Conservation (phyloP, 805 yeast genomes). For the Nakazawaea wickerhamii region DNA sequence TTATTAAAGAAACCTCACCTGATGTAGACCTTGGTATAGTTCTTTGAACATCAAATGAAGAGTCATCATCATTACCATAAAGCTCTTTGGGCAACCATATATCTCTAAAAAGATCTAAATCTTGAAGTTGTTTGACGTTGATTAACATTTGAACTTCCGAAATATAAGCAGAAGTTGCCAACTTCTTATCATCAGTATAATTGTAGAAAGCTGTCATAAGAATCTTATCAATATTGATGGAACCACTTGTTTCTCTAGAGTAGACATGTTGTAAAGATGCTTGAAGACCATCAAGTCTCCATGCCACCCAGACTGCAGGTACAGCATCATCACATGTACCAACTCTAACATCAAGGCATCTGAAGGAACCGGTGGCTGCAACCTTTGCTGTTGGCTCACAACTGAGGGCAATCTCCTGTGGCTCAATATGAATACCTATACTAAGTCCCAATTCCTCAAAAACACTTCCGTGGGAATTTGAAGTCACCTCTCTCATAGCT, state of each 20-base stretch:
- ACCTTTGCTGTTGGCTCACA: constrained; percentile 95
- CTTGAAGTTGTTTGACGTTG: constrained; percentile 82
- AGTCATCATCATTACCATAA: constrained; percentile 14
- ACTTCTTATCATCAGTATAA: constrained; percentile 33
- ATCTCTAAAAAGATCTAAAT: constrained; percentile 74
- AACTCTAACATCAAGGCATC: constrained; percentile 56
- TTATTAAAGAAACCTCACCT: constrained; percentile 53
- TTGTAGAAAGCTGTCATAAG: constrained; percentile 44
- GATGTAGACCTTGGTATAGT: constrained; percentile 40
- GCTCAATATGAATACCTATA: constrained; percentile 57
- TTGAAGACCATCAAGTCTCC: constrained; percentile 48
- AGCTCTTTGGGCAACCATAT: constrained; percentile 64
- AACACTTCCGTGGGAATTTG: constrained; percentile 27
- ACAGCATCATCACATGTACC: constrained; percentile 42
- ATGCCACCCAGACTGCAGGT: constrained; percentile 35
- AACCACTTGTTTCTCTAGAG: constrained; percentile 85
- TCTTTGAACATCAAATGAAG: constrained; percentile 13
- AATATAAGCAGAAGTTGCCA: constrained; percentile 47
- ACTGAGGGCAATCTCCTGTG: constrained; percentile 71
- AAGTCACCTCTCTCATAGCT: not conserved
- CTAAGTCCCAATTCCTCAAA: constrained; percentile 55
- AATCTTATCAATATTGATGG: constrained; percentile 43
- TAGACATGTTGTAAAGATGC: constrained; percentile 85
- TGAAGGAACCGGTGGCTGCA: constrained; percentile 74
- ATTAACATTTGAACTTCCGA: constrained; percentile 56